Base-by-base conservation (phyloP, 1,284 basidiomycete genomes). In the Ganoderma multipileum region DNA sequence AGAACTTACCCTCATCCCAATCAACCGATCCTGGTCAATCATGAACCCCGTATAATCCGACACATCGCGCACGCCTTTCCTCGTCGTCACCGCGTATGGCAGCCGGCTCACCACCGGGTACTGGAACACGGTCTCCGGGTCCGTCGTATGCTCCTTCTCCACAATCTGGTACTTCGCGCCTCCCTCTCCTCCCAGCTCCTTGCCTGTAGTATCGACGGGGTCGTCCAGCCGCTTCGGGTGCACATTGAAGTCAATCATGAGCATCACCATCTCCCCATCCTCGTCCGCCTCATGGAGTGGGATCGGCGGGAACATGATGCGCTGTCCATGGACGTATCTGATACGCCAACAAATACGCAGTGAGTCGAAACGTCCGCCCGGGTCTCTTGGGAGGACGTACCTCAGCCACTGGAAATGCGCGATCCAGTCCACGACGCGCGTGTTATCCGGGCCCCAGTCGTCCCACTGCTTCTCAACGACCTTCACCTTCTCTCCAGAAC, bases 281-380 rank as follows among this genome's bases (percentile, higher is more conserved):
- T 16, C 23, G 63, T 52, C 61, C 66, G 44, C 36, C 36, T 26
- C 23, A 23, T 38, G 2, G 63, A 36, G 39, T 39, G 71, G 38
- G 61, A 70, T 62, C 6, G 75, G 71, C 1, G 79, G 75, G 41
- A 81, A 73, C 16, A 83, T 47, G 47, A 85, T 76, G 2, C 84
- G 81, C 54, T 80, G 73, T 2, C 85, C 86, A 23, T 87, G 83
- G 0, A 85, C 82, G 50, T 86, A 86, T 64, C 85, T 86, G 63
- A 4, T 5, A 36, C 33, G 33, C 18, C 18, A n/a, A 9, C 30
- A 39, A 33, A 16, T 36, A 33, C 12, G 26, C 11, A 30, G 33
- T 36, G 4, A 57, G 54, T 30, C 6, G 20, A 14, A n/a, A 36
- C 55, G 33, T 57, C 30, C 14, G 12, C 5, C 33, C n/a, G n/a